phyloP scores from a whole-genome alignment of 2,329 filamentous ascomycete species.

The Xylaria multiplex region DNA sequence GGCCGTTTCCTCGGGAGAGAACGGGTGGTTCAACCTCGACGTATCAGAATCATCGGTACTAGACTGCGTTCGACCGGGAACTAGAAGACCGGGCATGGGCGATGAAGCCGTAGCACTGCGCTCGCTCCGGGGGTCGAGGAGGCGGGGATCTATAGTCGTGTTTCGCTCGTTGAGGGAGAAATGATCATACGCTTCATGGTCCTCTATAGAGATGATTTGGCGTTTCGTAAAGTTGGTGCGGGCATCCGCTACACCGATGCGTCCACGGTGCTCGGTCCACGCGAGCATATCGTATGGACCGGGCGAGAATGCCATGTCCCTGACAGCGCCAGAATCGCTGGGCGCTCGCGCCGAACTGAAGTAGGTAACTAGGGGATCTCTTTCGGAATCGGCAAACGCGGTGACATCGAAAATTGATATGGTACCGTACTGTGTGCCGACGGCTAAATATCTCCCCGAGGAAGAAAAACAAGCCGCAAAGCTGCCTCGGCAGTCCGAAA shows the following conservation, averaged over 20 bases:
- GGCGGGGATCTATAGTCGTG: slow-evolving; percentile 63
- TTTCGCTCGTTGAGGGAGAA: slow-evolving; percentile 66
- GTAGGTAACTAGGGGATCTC: slow-evolving; percentile 74
- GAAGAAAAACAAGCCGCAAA: slow-evolving; percentile 82
- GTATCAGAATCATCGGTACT: slow-evolving; percentile 50
- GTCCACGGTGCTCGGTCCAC: slow-evolving; percentile 89
- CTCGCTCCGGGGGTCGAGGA: slow-evolving; percentile 60
- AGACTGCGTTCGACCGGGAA: slow-evolving; percentile 45
- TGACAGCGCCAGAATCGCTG: slow-evolving; percentile 78
- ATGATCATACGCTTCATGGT: slow-evolving; percentile 65
- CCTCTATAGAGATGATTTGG: slow-evolving; percentile 74
- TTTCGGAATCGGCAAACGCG: slow-evolving; percentile 55
- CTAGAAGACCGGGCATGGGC: slow-evolving; percentile 52
- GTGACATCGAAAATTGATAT: slow-evolving; percentile 77
- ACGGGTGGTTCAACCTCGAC: slow-evolving; percentile 60
- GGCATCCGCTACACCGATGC: slow-evolving; percentile 78
- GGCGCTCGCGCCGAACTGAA: slow-evolving; percentile 82
- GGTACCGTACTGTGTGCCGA: slow-evolving; percentile 82
- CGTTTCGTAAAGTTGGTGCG: slow-evolving; percentile 72
- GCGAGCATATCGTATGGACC: slow-evolving; percentile 89
- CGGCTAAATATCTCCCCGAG: slow-evolving; percentile 75
- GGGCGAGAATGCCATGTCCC: slow-evolving; percentile 92
- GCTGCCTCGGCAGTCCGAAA: slow-evolving; percentile 70
- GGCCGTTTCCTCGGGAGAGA: slow-evolving; percentile 64
- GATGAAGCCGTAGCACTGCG: slow-evolving; percentile 48